phyloP scores from a whole-genome alignment of 768 basidiomycete genomes.

The Mrakia gelida region DNA sequence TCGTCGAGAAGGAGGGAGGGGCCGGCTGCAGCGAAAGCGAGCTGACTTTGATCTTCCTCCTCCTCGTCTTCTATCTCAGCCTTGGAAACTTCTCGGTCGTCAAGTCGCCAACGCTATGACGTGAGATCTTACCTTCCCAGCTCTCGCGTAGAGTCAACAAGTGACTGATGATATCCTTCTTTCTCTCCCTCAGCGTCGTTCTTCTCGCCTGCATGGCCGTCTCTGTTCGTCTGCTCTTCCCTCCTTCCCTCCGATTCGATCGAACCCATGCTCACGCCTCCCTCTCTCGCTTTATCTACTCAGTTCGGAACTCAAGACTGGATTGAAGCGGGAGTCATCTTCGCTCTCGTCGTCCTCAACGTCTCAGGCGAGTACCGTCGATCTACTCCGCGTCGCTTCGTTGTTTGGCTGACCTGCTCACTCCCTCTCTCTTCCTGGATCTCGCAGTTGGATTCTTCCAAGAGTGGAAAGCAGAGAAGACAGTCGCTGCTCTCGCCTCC shows the following conservation, averaged over 20 bases:
- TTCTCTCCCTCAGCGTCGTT: constrained; percentile 10
- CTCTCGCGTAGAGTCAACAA: background rate
- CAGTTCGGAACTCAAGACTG: constrained; percentile 33
- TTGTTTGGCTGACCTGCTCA: background rate
- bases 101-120: constrained; percentile 49
- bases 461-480: constrained; percentile 47
- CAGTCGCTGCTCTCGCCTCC: constrained; percentile 45
- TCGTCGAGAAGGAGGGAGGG: too few relatives aligned
- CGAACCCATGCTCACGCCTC: background rate
- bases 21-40: too few relatives aligned
- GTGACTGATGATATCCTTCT: background rate
- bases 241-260: background rate
- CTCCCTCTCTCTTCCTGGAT: background rate
- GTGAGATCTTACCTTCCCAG: constrained; percentile 24
- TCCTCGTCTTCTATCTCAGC: constrained; percentile 34
- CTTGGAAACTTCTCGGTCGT: constrained; percentile 33
- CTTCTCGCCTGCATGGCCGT: constrained; percentile 49
- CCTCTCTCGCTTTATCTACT: background rate
- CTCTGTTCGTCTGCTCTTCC: constrained; percentile 48
- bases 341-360: constrained; percentile 44
- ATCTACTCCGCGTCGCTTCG: background rate
- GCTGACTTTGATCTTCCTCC: too few relatives aligned
- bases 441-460: constrained; percentile 41
- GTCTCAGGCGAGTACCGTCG: constrained; percentile 32
- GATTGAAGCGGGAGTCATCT: constrained; percentile 39